Conservation (phyloP, 163 green algal genomes). For the Picocystis sp. region DNA sequence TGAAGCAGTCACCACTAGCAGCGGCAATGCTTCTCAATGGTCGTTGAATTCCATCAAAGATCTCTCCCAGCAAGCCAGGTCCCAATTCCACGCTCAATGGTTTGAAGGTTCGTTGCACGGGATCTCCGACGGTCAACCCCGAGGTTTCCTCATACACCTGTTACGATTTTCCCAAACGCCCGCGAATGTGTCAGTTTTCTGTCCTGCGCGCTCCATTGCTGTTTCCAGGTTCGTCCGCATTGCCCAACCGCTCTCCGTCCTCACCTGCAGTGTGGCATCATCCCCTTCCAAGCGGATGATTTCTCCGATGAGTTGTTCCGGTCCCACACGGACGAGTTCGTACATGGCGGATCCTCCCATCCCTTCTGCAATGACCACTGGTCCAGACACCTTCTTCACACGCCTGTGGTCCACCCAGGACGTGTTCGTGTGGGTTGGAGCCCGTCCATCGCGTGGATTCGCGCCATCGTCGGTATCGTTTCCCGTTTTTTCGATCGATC, state of each 20-base stretch:
- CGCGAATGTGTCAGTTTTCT: not conserved
- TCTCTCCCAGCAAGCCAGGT: slow-evolving; percentile 86
- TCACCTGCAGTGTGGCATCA: slow-evolving; percentile 90
- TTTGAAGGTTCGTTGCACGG: slow-evolving; percentile 6
- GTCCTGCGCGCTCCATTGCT: not conserved
- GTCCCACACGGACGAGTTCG: slow-evolving; percentile 91
- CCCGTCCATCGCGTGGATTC: no score
- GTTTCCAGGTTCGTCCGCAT: not conserved
- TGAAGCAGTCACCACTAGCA: slow-evolving; percentile 72
- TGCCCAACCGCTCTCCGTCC: not conserved
- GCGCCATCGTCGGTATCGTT: no score
- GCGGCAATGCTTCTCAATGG: slow-evolving; percentile 84
- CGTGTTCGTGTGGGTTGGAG: no score
- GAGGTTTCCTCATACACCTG: slow-evolving; percentile 97
- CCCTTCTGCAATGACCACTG: slow-evolving; percentile 81
- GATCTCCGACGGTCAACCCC: slow-evolving; percentile 65
- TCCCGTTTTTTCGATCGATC: no score
- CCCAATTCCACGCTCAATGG: slow-evolving; percentile 90
- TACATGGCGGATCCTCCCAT: slow-evolving; percentile 97
- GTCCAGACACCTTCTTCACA: slow-evolving; percentile 72
- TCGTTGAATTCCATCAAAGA: slow-evolving; percentile 98
- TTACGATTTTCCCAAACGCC: not conserved
- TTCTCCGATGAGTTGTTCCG: slow-evolving; percentile 89
- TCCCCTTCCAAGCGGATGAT: slow-evolving; percentile 96
- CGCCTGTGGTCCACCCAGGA: no score